Base-by-base conservation (phyloP, 768 basidiomycete species). In the Boletus edulis region DNA sequence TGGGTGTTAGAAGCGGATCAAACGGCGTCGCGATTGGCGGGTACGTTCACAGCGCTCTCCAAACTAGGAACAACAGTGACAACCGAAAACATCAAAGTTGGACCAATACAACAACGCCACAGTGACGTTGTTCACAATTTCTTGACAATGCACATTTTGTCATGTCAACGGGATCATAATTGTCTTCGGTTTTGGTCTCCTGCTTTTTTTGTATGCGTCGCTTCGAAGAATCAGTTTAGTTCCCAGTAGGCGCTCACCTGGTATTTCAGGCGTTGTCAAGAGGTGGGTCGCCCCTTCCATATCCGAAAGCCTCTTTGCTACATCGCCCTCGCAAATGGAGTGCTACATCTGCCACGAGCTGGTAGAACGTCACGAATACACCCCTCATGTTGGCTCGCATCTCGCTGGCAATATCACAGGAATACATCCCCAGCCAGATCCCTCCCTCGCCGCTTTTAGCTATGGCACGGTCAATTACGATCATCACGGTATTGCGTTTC, bases 261-360 rank as follows among this genome's bases (percentile, higher is more conserved):
- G 9, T 40, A 50, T 50, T 44, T 54, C 29, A 56, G 40, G 24
- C 15, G n/a, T 8, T 37, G 14, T 37, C 11, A 3, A 17, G 15
- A 17, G 18, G 15, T 11, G 22, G 22, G 8, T 6, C 31, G 22
- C 40, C 15, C 13, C 49, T 27, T 31, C 37, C n/a, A 8, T 17
- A 18, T 37, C 52, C 18, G 37, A 32, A 18, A 14, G 6, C 17
- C 50, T 22, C 7, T 22, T n/a, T 17, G 24, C 29, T 22, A 0
- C 29, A 47, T 18, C 22, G 15, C 43, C 27, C 31, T 34, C 3
- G 3, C 20, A 31, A 42, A 59, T 67, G 55, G 31, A 54, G 58
- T 66, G 65, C 14, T 46, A 54, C 46, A 51, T 66, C 38, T 68
- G 65, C 39, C 43, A 49, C 27, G 13, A 39, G 17, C 6, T n/a